Conservation (phyloP, 2,329 filamentous ascomycete genomes). For the Alternaria angustiovoidea region DNA sequence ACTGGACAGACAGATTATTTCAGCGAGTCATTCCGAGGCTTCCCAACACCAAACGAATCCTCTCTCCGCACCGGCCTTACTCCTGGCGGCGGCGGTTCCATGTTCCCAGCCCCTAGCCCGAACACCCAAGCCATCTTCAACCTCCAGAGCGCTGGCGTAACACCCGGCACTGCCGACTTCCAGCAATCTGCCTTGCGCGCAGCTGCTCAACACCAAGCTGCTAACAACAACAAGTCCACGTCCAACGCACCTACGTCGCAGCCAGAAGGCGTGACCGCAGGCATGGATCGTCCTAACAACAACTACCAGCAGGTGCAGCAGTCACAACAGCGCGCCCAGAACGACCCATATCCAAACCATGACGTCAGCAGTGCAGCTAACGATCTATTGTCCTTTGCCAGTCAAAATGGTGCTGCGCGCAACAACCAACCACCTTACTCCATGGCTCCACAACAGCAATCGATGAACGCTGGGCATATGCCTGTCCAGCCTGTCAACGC, state of each 20-base stretch:
- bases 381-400: conserved; percentile 86
- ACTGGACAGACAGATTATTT: conserved; percentile 81
- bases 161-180: conserved; percentile 91
- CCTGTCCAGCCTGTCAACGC: conserved; percentile 56
- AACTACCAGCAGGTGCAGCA: conserved; percentile 57
- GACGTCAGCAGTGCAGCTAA: conserved; percentile 94
- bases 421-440: conserved; percentile 62
- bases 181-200: conserved; percentile 90
- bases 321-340: conserved; percentile 50
- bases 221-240: conserved; percentile 53
- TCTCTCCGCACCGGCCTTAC: conserved; percentile 90
- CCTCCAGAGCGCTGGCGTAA: conserved; percentile 81
- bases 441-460: conserved; percentile 50
- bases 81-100: conserved; percentile 92
- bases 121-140: conserved; percentile 85
- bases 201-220: conserved; percentile 58
- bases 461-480: conserved; percentile 57
- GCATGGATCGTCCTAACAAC: conserved; percentile 65
- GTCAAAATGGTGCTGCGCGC: conserved; percentile 67
- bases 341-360: conserved; percentile 81
- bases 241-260: conserved; percentile 55
- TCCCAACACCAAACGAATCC: conserved; percentile 96
- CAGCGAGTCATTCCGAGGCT: conserved; percentile 81
- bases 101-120: conserved; percentile 93
- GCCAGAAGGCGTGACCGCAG: conserved; percentile 52